Base-by-base conservation (phyloP, 176 grass and related monocot genomes). In the Musa acuminata region DNA sequence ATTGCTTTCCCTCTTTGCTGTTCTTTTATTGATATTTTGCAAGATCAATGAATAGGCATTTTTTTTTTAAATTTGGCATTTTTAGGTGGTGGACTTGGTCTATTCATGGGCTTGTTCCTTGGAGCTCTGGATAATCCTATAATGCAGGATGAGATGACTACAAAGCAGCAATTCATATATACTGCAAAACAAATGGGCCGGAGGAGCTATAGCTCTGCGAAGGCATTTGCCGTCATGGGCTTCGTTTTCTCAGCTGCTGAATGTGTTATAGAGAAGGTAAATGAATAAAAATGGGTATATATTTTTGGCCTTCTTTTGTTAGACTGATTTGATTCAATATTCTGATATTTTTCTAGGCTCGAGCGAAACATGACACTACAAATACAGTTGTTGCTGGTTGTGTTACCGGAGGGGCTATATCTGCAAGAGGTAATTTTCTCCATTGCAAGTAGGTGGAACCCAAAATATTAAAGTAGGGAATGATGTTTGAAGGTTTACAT, bases 211-310 rank as follows among this genome's bases (percentile, higher is more conserved):
- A 84, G 82, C 66, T 87, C 87, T 71, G 88, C 90, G 75, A 98
- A 94, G 78, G 88, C 90, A 52, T 98, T 98, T 91, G 95, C 85
- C 73, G 64, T 98, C 66, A 94, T 94, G 90, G 88, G 95, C 64
- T 13, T 98, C 17, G 78, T 98, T 80, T 98, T 98, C 80, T 98
- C 95, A 72, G 84, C 95, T 73, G 86, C 80, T 67, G 95, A 98
- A 87, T 98, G 95, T 83, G 80, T 84, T 52, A 16, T 87, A 11
- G 95, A 94, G 80, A 93, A 98, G 88, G 95, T 91, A 84, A 19
- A 75, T 53, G 24, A 63, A 14, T 9, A 23, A 51, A 13, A 26
- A 65, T 78, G 17, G 35, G 48, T 55, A 75, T 60, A 19, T 10
- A 35, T 51, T 25, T 25, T 55, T 35, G 1, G 49, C 9, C 67